Percentiles rank a stretch among this genome's conserved stretches.
Evolutionary conservation across 768 basidiomycete species (phyloP).

Genomic region (Tylopilus intermedius): DNA sequence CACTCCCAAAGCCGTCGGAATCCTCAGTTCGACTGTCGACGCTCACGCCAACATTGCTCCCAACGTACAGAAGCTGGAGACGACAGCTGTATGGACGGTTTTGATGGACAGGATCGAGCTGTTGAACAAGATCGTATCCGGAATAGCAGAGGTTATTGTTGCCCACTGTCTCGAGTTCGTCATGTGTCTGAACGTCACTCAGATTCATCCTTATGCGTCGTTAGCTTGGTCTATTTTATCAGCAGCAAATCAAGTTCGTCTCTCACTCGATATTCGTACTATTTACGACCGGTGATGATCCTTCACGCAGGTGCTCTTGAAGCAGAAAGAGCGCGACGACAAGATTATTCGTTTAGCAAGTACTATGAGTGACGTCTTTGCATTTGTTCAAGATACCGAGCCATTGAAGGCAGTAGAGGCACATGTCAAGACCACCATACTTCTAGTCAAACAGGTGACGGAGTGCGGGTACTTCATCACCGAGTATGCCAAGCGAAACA

Average conservation of each 20-base stretch:
- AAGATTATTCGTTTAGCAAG: background rate
- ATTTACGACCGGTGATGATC: background rate
- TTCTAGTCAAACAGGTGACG: background rate
- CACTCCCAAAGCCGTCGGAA: background rate
- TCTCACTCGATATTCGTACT: no score
- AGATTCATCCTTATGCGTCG: background rate
- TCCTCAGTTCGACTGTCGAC: background rate
- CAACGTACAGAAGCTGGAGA: background rate
- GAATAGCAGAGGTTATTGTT: background rate
- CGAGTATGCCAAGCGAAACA: background rate
- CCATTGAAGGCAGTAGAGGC: background rate
- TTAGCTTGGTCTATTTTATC: background rate
- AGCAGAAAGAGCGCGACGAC: background rate
- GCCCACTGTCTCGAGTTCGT: background rate
- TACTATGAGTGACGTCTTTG: background rate
- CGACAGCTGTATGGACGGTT: background rate
- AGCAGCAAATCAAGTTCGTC: background rate
- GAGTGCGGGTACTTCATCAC: background rate
- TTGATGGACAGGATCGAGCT: background rate
- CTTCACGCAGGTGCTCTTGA: background rate
- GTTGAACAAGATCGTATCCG: background rate
- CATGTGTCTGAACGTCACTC: background rate
- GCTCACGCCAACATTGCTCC: background rate
- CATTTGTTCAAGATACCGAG: background rate
- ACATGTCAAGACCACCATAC: background rate